Evolutionary conservation across 2,329 filamentous ascomycete species (phyloP).

Genomic region (Coniochaeta sp.): DNA sequence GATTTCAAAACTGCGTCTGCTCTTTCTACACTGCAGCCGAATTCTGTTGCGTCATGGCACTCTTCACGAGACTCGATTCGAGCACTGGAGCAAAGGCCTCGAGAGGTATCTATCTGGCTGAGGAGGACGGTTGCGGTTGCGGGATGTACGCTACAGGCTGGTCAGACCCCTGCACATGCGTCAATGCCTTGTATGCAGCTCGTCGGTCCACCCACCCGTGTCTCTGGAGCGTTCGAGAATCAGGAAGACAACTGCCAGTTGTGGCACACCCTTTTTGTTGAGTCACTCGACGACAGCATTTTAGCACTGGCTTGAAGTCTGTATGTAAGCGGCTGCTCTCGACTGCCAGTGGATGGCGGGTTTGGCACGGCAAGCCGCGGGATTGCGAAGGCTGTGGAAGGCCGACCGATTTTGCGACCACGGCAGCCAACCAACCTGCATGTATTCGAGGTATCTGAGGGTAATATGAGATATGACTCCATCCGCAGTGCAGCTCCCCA

Average conservation of each 20-base stretch:
- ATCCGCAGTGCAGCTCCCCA: neutral
- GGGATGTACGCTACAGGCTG: neutral
- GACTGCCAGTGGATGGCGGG: constrained; percentile 8
- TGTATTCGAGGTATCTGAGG: constrained; percentile 3
- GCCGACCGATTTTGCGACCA: constrained; percentile 4
- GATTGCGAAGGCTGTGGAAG: constrained; percentile 13
- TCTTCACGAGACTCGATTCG: too few relatives aligned
- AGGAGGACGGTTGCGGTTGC: neutral
- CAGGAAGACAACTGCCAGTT: neutral
- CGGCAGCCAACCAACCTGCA: constrained; percentile 11
- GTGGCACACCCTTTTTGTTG: constrained; percentile 8
- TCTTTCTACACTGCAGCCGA: too few relatives aligned
- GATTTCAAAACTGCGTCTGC: too few relatives aligned
- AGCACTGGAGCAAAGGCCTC: too few relatives aligned
- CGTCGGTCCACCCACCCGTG: constrained; percentile 8
- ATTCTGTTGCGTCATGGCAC: too few relatives aligned
- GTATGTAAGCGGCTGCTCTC: constrained; percentile 1
- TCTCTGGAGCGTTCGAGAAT: constrained; percentile 6
- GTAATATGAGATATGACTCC: constrained; percentile 6
- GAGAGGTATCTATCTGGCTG: neutral
- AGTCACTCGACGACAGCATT: constrained; percentile 8
- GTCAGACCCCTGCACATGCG: constrained; percentile 25
- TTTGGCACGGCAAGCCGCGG: constrained; percentile 13
- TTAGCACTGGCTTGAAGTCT: constrained; percentile 1
- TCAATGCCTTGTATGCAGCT: constrained; percentile 32